Evolutionary conservation across 305 asterid species (phyloP).

Genomic region (Striga hermonthica): DNA sequence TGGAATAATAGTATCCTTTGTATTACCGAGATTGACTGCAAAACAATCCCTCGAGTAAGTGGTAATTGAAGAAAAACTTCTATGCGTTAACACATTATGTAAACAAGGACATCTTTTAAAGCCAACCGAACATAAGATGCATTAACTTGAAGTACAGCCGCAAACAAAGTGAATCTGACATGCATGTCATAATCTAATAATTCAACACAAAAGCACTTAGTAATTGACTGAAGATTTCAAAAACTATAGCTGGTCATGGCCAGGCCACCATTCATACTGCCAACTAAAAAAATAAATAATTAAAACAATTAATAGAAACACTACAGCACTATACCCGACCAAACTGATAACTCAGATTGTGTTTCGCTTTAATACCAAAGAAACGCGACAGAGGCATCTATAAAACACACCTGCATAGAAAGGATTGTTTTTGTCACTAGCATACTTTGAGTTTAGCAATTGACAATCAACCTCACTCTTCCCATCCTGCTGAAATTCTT

Average conservation of each 20-base stretch:
- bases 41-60: conserved; percentile 18
- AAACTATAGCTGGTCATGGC: too few relatives aligned
- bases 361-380: conserved; percentile 15
- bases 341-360: neutral
- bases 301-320: too few relatives aligned
- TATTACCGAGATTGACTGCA: conserved; percentile 47
- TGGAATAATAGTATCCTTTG: conserved; percentile 24
- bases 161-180: too few relatives aligned
- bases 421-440: conserved; percentile 36
- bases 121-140: too few relatives aligned
- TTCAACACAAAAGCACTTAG: too few relatives aligned
- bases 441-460: conserved; percentile 41
- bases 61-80: neutral
- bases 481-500: conserved; percentile 52
- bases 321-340: neutral
- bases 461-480: conserved; percentile 40
- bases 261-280: too few relatives aligned
- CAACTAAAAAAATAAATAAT: too few relatives aligned
- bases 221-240: too few relatives aligned
- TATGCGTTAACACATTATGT: too few relatives aligned
- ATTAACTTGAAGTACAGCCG: too few relatives aligned
- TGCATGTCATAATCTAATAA: too few relatives aligned
- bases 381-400: conserved; percentile 9
- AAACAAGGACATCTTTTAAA: too few relatives aligned
- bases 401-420: conserved; percentile 50